Base-by-base conservation (phyloP, 1,139 yeast species). In the Arxiozyma slooffiae region DNA sequence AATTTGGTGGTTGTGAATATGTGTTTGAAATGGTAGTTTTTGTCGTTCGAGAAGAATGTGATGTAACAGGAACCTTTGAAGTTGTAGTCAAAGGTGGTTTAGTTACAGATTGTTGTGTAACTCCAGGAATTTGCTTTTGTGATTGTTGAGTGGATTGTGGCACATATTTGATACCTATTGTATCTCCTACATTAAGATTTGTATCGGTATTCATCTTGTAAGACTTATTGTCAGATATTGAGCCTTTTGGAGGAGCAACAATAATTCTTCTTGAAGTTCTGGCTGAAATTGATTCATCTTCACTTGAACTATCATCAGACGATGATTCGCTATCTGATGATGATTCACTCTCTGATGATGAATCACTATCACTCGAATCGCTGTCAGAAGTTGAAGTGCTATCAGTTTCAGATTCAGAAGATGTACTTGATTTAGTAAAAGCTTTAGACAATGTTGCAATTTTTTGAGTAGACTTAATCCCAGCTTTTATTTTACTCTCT, bases 81-180 rank as follows among this genome's bases (percentile, higher is more conserved):
- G 26, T 30, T 21, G 26, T 24, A 39, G 38, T 26, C 26, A 41
- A 46, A 24, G 48, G 24, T 36, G 23, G 47, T 43, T 16, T 44
- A 24, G 38, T 37, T 37, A 30, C 26, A 34, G 36, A 41, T 11
- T 37, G 41, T 44, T n/a, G 41, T 5, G 55, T 42, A 7, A 18
- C 34, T 30, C 44, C 26, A 16, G 38, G 2, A 11, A 34, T 8
- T 41, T 14, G 17, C 16, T 23, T 41, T 7, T 41, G 24, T 39
- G 49, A 30, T 38, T 46, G 47, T 43, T 57, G 57, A 1, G 57
- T 53, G 11, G 58, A 56, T 41, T 57, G 59, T 8, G 58, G 55
- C 18, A 50, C 55, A 41, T 48, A 47, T 21, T 48, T 48, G n/a
- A 55, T 26, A 24, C 38, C 52, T 14, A 44, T 23, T 9, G 18